Conservation (phyloP, 371 early-diverging fungal genomes). For the Mortierella sp. region DNA sequence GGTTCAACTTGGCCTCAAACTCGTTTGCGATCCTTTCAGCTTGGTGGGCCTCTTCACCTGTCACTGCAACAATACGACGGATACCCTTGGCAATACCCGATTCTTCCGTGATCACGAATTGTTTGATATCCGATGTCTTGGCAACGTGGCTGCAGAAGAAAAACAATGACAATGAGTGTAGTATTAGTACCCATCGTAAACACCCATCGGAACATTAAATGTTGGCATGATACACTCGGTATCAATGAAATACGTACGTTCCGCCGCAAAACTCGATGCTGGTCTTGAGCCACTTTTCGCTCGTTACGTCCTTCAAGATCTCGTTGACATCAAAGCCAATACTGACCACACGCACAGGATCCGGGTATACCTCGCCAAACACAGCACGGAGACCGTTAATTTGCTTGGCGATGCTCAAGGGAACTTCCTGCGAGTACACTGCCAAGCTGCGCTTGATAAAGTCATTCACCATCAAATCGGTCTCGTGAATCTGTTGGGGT, state of each 20-base stretch:
- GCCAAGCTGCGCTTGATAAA: constrained; percentile 80
- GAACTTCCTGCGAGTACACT: constrained; percentile 90
- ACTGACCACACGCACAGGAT: constrained; percentile 95
- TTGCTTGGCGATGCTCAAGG: constrained; percentile 81
- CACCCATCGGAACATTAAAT: no score
- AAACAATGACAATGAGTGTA: no score
- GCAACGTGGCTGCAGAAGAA: constrained; percentile 79
- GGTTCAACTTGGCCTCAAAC: constrained; percentile 69
- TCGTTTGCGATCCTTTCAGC: constrained; percentile 75
- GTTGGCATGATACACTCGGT: no score
- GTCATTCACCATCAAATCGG: constrained; percentile 87
- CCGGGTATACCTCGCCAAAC: constrained; percentile 97
- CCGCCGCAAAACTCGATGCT: constrained; percentile 99
- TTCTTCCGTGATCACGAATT: constrained; percentile 93
- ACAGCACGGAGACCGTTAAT: constrained; percentile 95
- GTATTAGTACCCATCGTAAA: no score
- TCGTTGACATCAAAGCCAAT: constrained; percentile 92
- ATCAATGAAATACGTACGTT: constrained; percentile 62
- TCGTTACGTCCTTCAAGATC: constrained; percentile 82
- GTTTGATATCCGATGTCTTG: constrained; percentile 92
- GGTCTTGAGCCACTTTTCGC: constrained; percentile 81
- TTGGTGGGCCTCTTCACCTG: constrained; percentile 90
- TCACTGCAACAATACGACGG: constrained; percentile 97
- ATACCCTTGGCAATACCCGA: constrained; percentile 97
- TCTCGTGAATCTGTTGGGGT: constrained; percentile 79